phyloP scores from a whole-genome alignment of 2,329 filamentous ascomycete genomes.

The Aspergillus ochraceus region DNA sequence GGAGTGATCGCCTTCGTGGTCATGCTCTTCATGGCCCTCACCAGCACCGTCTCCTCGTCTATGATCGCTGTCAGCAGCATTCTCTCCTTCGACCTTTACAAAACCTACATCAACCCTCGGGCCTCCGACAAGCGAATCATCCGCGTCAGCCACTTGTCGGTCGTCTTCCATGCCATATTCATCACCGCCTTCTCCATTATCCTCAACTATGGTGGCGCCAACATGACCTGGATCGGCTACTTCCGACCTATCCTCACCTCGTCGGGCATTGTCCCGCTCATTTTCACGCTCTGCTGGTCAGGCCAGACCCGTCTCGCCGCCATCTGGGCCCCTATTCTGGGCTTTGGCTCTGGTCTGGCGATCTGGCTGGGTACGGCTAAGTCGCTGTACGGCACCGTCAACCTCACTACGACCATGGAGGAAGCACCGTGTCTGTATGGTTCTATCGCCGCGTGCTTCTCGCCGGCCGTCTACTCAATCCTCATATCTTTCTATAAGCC shows the following conservation, averaged over 20 bases:
- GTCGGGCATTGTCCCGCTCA: constrained; percentile 48
- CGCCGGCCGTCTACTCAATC: constrained; percentile 48
- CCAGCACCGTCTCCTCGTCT: constrained; percentile 51
- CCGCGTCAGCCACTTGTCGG: constrained; percentile 48
- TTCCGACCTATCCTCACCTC: constrained; percentile 45
- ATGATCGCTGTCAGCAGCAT: constrained; percentile 56
- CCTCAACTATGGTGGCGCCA: constrained; percentile 51
- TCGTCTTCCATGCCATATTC: constrained; percentile 50
- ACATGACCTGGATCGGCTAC: constrained; percentile 50
- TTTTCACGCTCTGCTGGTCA: constrained; percentile 47
- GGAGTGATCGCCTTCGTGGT: constrained; percentile 49
- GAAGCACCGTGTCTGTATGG: constrained; percentile 48
- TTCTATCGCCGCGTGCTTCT: constrained; percentile 48
- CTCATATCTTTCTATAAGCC: constrained; percentile 45
- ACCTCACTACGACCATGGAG: constrained; percentile 42
- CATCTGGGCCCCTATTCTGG: constrained; percentile 39
- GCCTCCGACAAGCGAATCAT: constrained; percentile 46
- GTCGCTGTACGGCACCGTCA: constrained; percentile 41
- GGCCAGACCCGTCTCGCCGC: constrained; percentile 48
- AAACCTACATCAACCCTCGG: constrained; percentile 51
- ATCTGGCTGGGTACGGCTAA: constrained; percentile 48
- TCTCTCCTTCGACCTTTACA: constrained; percentile 52
- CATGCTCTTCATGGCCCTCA: constrained; percentile 54
- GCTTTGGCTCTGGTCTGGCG: constrained; percentile 44
- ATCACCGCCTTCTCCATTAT: constrained; percentile 51